Percentiles rank a stretch among this genome's conserved stretches.
These are phyloP conservation scores for Magnaporthiopsis incrustans DNA, from an alignment of 2,329 filamentous ascomycete genomes.

Conservation along the genomic window DNA sequence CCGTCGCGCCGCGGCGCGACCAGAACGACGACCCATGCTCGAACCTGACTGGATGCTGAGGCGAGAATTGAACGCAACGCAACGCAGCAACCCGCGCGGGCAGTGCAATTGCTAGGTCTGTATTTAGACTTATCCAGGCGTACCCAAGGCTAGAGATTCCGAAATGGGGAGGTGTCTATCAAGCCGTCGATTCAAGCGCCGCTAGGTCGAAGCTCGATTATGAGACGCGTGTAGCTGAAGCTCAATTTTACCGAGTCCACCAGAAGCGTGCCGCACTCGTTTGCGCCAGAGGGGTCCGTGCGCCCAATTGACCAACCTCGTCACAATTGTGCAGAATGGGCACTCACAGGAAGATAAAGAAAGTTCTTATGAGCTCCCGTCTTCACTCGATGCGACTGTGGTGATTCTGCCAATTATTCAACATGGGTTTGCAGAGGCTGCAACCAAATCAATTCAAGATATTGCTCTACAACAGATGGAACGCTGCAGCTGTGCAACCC, in stretches of 20 bases:
- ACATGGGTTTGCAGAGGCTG: too few species aligned
- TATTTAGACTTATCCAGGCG: background rate
- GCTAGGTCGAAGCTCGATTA: background rate
- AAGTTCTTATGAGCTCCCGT: too few species aligned
- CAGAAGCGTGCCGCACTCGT: background rate
- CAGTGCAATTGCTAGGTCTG: background rate
- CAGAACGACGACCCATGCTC: constrained; percentile 28
- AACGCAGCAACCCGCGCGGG: background rate
- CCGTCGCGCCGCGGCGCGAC: constrained; percentile 35
- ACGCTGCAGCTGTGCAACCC: background rate
- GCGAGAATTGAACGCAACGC: background rate
- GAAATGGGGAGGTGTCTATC: background rate
- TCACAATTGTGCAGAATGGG: background rate
- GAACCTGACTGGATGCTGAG: background rate
- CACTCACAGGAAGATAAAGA: too few species aligned
- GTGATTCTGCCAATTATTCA: too few species aligned
- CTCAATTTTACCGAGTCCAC: background rate
- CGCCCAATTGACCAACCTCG: background rate
- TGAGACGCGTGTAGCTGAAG: background rate
- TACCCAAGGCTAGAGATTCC: background rate
- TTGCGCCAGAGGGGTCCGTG: background rate
- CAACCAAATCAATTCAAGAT: too few species aligned
- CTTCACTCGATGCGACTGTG: too few species aligned
- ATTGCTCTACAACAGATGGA: too few species aligned
- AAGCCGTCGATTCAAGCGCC: background rate